Conservation (phyloP, 2,329 filamentous ascomycete species). For the Metarhizium album region DNA sequence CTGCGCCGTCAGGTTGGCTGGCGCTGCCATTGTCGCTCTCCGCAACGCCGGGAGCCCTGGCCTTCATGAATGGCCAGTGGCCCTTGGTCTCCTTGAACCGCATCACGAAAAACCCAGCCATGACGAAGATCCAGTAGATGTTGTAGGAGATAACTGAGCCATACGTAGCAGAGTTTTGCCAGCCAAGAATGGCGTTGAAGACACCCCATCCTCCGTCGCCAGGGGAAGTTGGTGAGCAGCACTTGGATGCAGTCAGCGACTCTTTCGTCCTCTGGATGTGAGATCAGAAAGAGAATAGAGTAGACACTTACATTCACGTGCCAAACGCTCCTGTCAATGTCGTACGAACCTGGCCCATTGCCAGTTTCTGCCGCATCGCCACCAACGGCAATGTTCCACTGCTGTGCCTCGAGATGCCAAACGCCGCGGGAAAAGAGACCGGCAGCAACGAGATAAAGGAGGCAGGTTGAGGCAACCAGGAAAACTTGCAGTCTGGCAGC, state of each 20-base stretch:
- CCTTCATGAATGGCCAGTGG: constrained; percentile 34
- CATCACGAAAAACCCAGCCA: constrained; percentile 55
- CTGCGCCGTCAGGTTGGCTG: constrained; percentile 14
- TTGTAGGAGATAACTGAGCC: constrained; percentile 83
- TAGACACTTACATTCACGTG: constrained; percentile 57
- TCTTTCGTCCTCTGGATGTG: neutral
- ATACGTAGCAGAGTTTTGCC: constrained; percentile 81
- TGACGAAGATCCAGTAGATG: constrained; percentile 72
- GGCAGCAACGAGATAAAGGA: constrained; percentile 75
- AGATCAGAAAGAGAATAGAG: too few species aligned
- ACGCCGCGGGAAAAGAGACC: constrained; percentile 70
- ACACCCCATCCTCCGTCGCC: constrained; percentile 76
- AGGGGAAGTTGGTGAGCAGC: constrained; percentile 60
- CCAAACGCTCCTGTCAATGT: constrained; percentile 70
- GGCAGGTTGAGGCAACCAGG: constrained; percentile 70
- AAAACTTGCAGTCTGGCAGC: constrained; percentile 52
- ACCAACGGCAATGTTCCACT: constrained; percentile 56
- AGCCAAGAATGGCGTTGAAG: constrained; percentile 77
- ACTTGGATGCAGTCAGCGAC: constrained; percentile 33
- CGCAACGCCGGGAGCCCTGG: constrained; percentile 15
- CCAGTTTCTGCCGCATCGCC: constrained; percentile 41
- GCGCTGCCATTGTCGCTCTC: constrained; percentile 15
- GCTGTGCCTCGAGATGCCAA: constrained; percentile 61
- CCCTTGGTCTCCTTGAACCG: constrained; percentile 53
- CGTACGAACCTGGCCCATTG: constrained; percentile 62